Conservation (phyloP, 1,284 basidiomycete species). For the Apiotrichum sp. region DNA sequence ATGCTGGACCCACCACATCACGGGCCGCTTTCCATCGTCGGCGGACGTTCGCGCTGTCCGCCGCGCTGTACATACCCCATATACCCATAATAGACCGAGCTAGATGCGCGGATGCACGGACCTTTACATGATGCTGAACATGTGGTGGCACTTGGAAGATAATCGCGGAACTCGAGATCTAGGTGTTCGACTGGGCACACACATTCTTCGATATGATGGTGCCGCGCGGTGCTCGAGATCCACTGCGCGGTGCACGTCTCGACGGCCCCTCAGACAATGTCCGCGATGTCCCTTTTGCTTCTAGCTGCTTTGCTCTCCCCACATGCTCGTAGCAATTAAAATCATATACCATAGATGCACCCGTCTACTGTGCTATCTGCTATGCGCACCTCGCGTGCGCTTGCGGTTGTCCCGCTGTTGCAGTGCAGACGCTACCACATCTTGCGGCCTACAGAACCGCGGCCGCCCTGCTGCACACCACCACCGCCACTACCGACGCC, state of each 20-base stretch:
- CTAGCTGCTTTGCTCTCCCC: too few species aligned
- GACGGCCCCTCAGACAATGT: too few species aligned
- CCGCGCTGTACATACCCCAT: background rate
- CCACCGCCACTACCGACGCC: conserved; percentile 2
- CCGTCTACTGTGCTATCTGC: background rate
- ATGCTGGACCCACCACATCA: too few species aligned
- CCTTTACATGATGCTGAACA: background rate
- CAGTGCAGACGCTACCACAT: conserved; percentile 1
- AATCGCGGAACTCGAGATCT: too few species aligned
- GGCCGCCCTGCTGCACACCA: conserved; percentile 2
- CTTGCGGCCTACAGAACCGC: conserved; percentile 1
- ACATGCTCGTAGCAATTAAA: background rate
- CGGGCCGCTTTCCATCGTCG: background rate
- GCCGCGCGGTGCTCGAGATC: too few species aligned
- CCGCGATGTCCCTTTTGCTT: too few species aligned
- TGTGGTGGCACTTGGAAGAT: too few species aligned
- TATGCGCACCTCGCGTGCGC: too few species aligned
- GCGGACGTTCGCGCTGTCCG: background rate
- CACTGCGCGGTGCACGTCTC: too few species aligned
- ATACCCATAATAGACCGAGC: background rate
- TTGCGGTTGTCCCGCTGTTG: too few species aligned
- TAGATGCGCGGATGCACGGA: background rate
- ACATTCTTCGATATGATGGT: too few species aligned
- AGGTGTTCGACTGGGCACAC: too few species aligned
- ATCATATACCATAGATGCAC: conserved; percentile 1